These are phyloP conservation scores for Colletotrichum orbiculare DNA, from an alignment of 2,329 filamentous ascomycete genomes.

Conservation along the genomic window DNA sequence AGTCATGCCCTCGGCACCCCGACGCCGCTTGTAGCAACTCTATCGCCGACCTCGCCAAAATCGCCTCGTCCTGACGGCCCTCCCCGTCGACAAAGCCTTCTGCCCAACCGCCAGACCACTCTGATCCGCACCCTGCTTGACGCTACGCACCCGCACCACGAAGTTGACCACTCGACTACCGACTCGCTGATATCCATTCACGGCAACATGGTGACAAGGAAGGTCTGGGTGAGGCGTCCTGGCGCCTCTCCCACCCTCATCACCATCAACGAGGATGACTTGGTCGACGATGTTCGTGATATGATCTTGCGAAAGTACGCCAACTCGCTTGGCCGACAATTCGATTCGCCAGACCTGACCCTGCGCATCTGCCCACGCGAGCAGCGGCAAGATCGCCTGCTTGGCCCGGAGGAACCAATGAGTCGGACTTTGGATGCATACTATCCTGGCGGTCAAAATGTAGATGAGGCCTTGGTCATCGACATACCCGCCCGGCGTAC, in stretches of 20 bases:
- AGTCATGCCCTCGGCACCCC: slow-evolving; percentile 35
- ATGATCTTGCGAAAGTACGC: slow-evolving; percentile 92
- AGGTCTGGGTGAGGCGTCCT: slow-evolving; percentile 94
- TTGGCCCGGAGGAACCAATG: slow-evolving; percentile 90
- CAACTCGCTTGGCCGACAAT: slow-evolving; percentile 89
- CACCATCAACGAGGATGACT: slow-evolving; percentile 84
- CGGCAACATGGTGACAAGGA: slow-evolving; percentile 73
- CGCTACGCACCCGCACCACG: slow-evolving; percentile 50
- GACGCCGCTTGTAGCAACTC: slow-evolving; percentile 25
- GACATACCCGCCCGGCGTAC: slow-evolving; percentile 83
- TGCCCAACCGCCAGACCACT: slow-evolving; percentile 56
- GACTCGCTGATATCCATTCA: slow-evolving; percentile 52
- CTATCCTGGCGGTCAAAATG: slow-evolving; percentile 86
- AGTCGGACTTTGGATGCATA: slow-evolving; percentile 81
- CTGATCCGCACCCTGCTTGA: slow-evolving; percentile 66
- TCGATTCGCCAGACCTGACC: slow-evolving; percentile 90
- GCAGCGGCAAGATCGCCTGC: slow-evolving; percentile 70
- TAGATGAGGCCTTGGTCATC: slow-evolving; percentile 91
- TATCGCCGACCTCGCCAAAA: slow-evolving; percentile 35
- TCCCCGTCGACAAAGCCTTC: slow-evolving; percentile 55
- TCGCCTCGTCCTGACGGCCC: slow-evolving; percentile 40
- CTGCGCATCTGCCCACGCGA: slow-evolving; percentile 82
- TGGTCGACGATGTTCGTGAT: slow-evolving; percentile 95
- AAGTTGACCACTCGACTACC: slow-evolving; percentile 52
- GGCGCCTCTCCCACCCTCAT: slow-evolving; percentile 89